These are phyloP conservation scores for Plasmodium gallinaceum DNA, from an alignment of 169 alveolate genomes.

Conservation along the genomic window DNA sequence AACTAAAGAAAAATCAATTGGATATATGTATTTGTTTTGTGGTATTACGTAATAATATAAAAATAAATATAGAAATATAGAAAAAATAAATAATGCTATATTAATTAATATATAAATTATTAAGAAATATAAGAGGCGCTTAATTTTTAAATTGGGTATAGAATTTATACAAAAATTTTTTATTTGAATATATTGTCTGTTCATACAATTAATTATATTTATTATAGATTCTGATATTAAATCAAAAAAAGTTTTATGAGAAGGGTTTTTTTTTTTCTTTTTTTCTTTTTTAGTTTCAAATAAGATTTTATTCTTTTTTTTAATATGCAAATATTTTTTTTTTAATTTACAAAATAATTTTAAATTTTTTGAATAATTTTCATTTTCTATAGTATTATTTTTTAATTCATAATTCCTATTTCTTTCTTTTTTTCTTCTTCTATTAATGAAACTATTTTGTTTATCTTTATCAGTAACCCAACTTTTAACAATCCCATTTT, in stretches of 20 bases:
- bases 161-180: not conserved
- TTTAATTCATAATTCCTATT: not conserved
- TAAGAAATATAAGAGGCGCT: slow-evolving; percentile 20
- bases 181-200: slow-evolving; percentile 4
- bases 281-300: slow-evolving; percentile 3
- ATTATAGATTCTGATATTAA: slow-evolving; percentile 1
- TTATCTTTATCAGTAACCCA: not conserved
- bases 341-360: slow-evolving; percentile 50
- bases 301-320: slow-evolving; percentile 5
- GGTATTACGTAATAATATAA: slow-evolving; percentile 49
- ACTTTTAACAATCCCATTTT: not conserved
- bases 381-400: not conserved
- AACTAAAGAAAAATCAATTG: slow-evolving; percentile 27
- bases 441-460: not conserved
- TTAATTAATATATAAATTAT: slow-evolving; percentile 24
- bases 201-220: not conserved
- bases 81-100: slow-evolving; percentile 24
- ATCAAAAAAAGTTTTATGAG: not conserved
- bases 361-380: slow-evolving; percentile 9
- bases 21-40: slow-evolving; percentile 45
- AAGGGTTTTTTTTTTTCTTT: slow-evolving; percentile 9
- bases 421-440: not conserved
- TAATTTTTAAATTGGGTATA: slow-evolving; percentile 28
- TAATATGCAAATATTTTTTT: slow-evolving; percentile 17
- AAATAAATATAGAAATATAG: slow-evolving; percentile 35